Conservation (phyloP, 1,284 basidiomycete genomes). For the Ceratobasidium sp. region DNA sequence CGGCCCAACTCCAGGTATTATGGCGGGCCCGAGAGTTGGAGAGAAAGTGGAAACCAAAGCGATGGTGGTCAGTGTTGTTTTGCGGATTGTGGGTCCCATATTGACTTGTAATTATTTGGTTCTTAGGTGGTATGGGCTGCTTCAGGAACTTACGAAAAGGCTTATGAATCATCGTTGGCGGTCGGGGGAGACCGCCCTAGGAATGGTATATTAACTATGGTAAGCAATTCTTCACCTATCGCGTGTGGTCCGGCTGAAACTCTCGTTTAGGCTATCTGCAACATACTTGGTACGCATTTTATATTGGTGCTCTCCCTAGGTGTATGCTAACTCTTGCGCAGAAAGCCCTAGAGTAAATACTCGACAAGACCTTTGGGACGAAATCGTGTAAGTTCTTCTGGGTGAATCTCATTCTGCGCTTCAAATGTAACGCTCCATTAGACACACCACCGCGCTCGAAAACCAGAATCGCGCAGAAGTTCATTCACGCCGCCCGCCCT, state of each 20-base stretch:
- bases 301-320: too few relatives aligned
- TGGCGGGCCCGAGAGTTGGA: background rate
- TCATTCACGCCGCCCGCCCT: too few relatives aligned
- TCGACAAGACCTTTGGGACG: background rate
- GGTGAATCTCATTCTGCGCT: too few relatives aligned
- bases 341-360: background rate
- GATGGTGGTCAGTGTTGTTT: slow-evolving; percentile 6
- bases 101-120: background rate
- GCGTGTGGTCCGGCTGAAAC: too few relatives aligned
- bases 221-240: background rate
- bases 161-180: slow-evolving; percentile 4
- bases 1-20: background rate
- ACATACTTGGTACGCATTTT: background rate
- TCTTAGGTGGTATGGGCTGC: slow-evolving; percentile 25
- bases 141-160: background rate
- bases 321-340: background rate
- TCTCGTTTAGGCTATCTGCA: slow-evolving; percentile 7
- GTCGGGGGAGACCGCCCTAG: background rate
- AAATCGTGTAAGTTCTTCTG: background rate
- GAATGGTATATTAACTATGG: slow-evolving; percentile 9
- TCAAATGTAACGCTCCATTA: background rate
- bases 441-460: background rate
- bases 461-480: background rate
- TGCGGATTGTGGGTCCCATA: too few relatives aligned
- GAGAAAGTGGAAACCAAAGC: background rate